Evolutionary conservation across 1,284 basidiomycete species (phyloP), one percentile per base, ranked within the genome.

Genomic region (Trametes versicolor): DNA sequence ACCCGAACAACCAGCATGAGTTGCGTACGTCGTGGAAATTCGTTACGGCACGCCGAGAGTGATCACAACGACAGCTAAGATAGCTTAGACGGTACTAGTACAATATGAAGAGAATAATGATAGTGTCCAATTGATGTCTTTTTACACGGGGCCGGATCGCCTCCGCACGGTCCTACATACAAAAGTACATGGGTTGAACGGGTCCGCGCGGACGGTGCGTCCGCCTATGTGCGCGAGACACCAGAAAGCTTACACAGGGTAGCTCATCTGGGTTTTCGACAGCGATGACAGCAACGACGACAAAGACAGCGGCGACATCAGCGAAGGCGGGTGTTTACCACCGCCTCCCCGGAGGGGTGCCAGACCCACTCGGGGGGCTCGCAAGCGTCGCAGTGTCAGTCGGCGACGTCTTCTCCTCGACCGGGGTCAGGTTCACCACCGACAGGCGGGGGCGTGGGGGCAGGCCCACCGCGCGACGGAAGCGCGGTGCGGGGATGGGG

Each of bases 341-440:
- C 36, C 55, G 58, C 29, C 62, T 64, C 41, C 63, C 63, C 37
- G 58, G 32, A 37, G 68, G 65, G 63, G 65, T 69, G 51, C 68
- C 65, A 53, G 68, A 63, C 65, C 68, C 63, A 56, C 52, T 61
- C 45, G 63, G 60, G 54, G 68, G 58, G 58, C 58, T 63, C 56
- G 56, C 58, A 48, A 66, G 62, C 47, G 67, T 62, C 27, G 48
- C 25, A 17, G 67, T 63, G 57, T 66, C 68, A 34, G 57, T 63
- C 52, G 64, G 62, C 52, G 64, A 63, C 53, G 63, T 74, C 51
- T 41, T 58, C 65, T 70, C 75, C 71, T 60, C 74, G 69, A 64
- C 67, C 50, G 73, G 71, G 55, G 72, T 69, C 47, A 80, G 79
- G 21, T 71, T 74, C 68, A 78, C 78, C 34, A 82, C 81, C 54